These are phyloP conservation scores for Naganishia onofrii DNA, from an alignment of 768 basidiomycete genomes.

Conservation along the genomic window DNA sequence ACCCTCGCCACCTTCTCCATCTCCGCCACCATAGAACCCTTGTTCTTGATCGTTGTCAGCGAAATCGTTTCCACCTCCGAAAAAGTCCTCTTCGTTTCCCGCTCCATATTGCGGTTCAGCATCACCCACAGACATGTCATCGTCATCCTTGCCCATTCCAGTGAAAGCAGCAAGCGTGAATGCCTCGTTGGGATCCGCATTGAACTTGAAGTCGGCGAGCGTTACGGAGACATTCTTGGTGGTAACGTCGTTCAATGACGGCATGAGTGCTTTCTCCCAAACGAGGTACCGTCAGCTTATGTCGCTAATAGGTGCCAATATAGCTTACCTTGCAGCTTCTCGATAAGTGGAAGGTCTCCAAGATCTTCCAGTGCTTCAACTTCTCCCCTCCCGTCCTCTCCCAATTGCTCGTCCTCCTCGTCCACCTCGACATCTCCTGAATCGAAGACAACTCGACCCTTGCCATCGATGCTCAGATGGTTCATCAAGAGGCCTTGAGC, in stretches of 20 bases:
- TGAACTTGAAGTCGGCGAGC: constrained; percentile 76
- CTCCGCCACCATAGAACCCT: constrained; percentile 44
- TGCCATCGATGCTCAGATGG: constrained; percentile 80
- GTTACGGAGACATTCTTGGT: constrained; percentile 76
- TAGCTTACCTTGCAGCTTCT: constrained; percentile 44
- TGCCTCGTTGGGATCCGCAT: constrained; percentile 61
- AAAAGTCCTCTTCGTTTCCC: constrained; percentile 24
- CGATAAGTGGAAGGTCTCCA: constrained; percentile 59
- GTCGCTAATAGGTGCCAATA: constrained; percentile 47
- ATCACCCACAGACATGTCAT: constrained; percentile 33
- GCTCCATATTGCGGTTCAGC: constrained; percentile 7
- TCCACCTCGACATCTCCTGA: constrained; percentile 75
- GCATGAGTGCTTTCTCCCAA: constrained; percentile 63
- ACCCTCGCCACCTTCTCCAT: constrained; percentile 53
- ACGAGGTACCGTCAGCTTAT: constrained; percentile 42
- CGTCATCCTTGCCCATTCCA: constrained; percentile 28
- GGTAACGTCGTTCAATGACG: constrained; percentile 64
- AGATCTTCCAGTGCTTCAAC: constrained; percentile 58
- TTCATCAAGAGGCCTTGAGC: constrained; percentile 96
- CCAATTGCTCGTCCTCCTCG: constrained; percentile 59
- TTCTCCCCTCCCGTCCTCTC: constrained; percentile 60
- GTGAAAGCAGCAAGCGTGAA: constrained; percentile 58
- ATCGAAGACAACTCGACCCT: constrained; percentile 88
- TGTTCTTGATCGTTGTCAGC: constrained; percentile 13
- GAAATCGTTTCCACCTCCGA: constrained; percentile 18